Evolutionary conservation across 2,329 filamentous ascomycete species (phyloP).

Genomic region (Blastomyces emzantsi): DNA sequence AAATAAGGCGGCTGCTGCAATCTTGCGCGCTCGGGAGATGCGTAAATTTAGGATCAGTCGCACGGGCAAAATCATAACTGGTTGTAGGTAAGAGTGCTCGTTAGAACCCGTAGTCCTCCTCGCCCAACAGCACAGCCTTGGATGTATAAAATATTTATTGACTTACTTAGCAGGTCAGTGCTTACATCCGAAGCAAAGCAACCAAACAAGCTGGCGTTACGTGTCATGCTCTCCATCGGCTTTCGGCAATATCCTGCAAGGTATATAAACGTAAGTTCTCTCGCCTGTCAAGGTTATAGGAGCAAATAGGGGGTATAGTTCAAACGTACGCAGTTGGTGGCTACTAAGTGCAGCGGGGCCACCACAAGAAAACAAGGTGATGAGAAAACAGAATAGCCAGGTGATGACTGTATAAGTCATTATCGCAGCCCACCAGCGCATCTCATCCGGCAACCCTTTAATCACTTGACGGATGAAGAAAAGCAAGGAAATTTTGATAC

Average conservation of each 20-base stretch:
- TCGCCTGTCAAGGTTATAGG: neutral
- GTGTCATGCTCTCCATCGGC: neutral
- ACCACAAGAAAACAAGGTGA: constrained; percentile 10
- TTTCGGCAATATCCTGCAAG: neutral
- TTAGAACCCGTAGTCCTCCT: neutral
- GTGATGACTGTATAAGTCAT: constrained; percentile 7
- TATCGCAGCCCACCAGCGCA: constrained; percentile 7
- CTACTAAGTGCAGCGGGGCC: constrained; percentile 1
- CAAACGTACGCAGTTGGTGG: neutral
- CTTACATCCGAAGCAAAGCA: neutral
- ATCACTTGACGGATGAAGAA: neutral
- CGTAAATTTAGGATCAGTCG: neutral
- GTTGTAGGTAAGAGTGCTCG: neutral
- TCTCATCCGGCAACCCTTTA: neutral
- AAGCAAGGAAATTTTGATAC: neutral
- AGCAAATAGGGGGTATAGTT: neutral
- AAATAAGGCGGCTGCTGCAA: neutral
- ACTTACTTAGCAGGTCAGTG: neutral
- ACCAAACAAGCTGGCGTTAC: neutral
- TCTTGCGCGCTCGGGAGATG: neutral
- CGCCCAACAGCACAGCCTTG: neutral
- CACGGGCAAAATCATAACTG: neutral
- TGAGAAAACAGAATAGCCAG: constrained; percentile 9
- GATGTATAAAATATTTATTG: neutral
- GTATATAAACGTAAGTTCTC: neutral